Conservation (phyloP, 78 protist species). For the Speleostelium caveatum region DNA sequence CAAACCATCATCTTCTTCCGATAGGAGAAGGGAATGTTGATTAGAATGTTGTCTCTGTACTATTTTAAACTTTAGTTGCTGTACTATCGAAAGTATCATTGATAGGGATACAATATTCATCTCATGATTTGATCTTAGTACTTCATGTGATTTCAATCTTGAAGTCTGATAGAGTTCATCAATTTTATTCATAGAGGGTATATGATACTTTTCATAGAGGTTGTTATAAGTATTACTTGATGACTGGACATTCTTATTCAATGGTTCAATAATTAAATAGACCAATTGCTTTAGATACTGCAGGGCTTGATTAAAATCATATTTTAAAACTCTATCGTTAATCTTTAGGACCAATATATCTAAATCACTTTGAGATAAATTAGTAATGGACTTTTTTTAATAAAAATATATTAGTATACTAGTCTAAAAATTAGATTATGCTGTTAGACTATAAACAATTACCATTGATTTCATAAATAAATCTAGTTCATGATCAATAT, state of each 20-base stretch:
- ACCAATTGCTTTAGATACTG: conserved; percentile 54
- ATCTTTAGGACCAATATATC: conserved; percentile 49
- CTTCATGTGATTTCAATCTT: conserved; percentile 30
- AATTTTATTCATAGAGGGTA: conserved; percentile 55
- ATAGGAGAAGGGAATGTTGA: not conserved
- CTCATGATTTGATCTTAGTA: conserved; percentile 28
- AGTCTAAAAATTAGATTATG: not conserved
- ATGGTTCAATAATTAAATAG: conserved; percentile 19
- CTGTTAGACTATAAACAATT: not conserved
- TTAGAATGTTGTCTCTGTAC: not conserved
- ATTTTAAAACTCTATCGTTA: conserved; percentile 34
- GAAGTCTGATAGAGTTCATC: conserved; percentile 60
- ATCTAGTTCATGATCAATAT: conserved; percentile 19
- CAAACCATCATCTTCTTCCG: conserved; percentile 64
- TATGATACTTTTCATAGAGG: conserved; percentile 20
- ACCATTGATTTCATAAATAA: conserved; percentile 33
- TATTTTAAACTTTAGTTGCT: conserved; percentile 7
- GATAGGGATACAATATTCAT: not conserved
- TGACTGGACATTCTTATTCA: not conserved
- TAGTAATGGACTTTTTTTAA: conserved; percentile 25
- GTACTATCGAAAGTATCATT: conserved; percentile 38
- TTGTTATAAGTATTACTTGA: not conserved
- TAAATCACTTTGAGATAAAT: conserved; percentile 28
- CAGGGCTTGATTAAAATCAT: conserved; percentile 32
- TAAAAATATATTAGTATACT: not conserved